Evolutionary conservation across 148 eudicot genomes (phyloP).

Genomic region (Rheum nobile): DNA sequence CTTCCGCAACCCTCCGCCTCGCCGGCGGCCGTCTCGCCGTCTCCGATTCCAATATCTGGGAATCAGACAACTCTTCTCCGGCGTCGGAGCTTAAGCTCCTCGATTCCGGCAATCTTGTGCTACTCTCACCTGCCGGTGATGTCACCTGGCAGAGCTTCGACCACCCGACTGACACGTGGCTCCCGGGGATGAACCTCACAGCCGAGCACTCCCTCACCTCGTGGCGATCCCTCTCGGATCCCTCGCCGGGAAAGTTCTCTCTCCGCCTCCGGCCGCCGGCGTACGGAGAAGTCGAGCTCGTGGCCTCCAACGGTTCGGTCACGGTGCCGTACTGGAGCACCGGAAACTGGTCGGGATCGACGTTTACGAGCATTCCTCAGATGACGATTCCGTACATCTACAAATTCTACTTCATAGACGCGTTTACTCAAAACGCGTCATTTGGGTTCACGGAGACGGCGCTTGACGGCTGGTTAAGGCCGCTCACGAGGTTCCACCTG

Average conservation of each 20-base stretch:
- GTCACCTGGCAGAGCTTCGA: conserved; percentile 71
- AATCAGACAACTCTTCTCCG: conserved; percentile 15
- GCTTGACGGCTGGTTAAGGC: conserved; percentile 18
- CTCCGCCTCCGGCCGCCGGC: conserved; percentile 40
- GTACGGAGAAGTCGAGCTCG: conserved; percentile 63
- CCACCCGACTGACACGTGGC: conserved; percentile 69
- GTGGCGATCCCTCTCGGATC: conserved; percentile 50
- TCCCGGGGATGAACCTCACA: conserved; percentile 72
- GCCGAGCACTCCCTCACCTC: conserved; percentile 19
- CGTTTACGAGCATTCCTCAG: conserved; percentile 58
- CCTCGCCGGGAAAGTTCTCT: conserved; percentile 50
- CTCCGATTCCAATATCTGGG: conserved; percentile 29
- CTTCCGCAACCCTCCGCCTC: conserved; percentile 20
- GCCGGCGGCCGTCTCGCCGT: conserved; percentile 29
- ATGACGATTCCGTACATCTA: conserved; percentile 73
- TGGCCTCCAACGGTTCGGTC: conserved; percentile 11
- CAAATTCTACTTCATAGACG: conserved; percentile 38
- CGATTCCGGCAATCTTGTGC: conserved; percentile 49
- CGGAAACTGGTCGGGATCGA: conserved; percentile 58
- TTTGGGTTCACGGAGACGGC: conserved; percentile 54
- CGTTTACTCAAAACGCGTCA: conserved; percentile 41
- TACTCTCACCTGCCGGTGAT: conserved; percentile 12
- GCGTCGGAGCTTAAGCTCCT: conserved; percentile 19
- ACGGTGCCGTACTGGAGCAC: conserved; percentile 42
- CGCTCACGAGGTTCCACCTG: conserved; percentile 48